Base-by-base conservation (phyloP, 768 basidiomycete species). In the Leccinum obscurum region DNA sequence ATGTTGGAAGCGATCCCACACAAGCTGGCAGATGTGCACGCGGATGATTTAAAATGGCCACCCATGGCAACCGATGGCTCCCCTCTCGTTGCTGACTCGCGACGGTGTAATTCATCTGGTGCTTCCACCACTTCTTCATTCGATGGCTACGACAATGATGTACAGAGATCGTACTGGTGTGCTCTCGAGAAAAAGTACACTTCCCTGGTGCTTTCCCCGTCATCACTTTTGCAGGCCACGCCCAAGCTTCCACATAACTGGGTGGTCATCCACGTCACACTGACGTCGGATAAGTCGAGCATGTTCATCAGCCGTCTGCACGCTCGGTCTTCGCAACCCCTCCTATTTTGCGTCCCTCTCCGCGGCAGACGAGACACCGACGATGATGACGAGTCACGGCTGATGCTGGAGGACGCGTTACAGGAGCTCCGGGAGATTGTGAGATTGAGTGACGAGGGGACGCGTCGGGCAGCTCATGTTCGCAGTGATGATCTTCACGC, bases 321-420 rank as follows among this genome's bases (percentile, higher is more conserved):
- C 24, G 79, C 83, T 2, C 79, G 78, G 1, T 72, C 74, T 15
- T 75, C 72, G 3, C 59, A 75, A 8, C 90, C 94, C 0, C 77
- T 98, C 26, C 79, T 98, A 13, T 94, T 98, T 73, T 92, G 91
- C 62, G 79, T 98, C 2, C 96, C 97, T 0, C 78, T 98, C 24
- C 90, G 92, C 62, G 90, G 90, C 11, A 81, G 92, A 52, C 78
- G 94, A 46, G 95, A 90, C 44, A 77, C 85, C 20, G 87, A 85
- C 20, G 87, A 87, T 9, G 87, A 89, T 7, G 87, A 89, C 17
- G 88, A 89, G 34, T 80, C 83, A 32, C 83, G 88, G 64, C 81
- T 98, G 44, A 85, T 88, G 1, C 92, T 90, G 66, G 83, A 89
- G 4, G 83, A 85, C 59, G 95, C 92, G 3, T 67, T 89, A 10